Base-by-base conservation (phyloP, 2,329 filamentous ascomycete species). In the Colletotrichum brevisporum region DNA sequence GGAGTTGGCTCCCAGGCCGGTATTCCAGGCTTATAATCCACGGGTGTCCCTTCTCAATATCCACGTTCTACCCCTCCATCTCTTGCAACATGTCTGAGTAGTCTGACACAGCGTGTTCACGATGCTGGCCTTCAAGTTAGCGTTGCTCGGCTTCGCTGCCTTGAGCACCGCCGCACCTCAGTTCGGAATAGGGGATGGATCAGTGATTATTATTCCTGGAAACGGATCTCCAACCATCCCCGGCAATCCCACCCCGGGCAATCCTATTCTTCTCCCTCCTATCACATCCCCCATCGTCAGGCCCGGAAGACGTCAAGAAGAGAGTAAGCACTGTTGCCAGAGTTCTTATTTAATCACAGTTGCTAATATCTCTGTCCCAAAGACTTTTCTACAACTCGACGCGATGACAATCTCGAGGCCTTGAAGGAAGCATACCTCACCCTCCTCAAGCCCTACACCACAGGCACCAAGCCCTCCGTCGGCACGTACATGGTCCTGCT, bases 401-500 rank as follows among this genome's bases (percentile, higher is more conserved):
- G 53, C 3, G 24, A 41, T 18, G 61, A 51, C 16, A 43, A 63
- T 6, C 8, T 67, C n/a, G 36, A 51, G 16, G 60, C 55, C 9
- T 26, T 71, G 15, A 41, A 48, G 18, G 52, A 58, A 1, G 43
- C 52, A 0, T 71, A 54, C 12, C 15, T 43, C 45, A 6, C 48
- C 2, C 53, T 59, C 0, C 21, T 53, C 6, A 18, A 58, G 15
- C 31, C 56, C 24, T 52, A 58, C 18, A 18, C 47, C 47, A 21
- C 47, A 5, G 53, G 50, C 2, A 9, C 21, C 24, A 43, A 71
- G 5, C 60, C 56, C 6, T 69, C 60, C 12, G 39, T 71, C 5
- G 60, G 43, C 24, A 65, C 64, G 3, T 71, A 53, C 24, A 56
- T 71, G 47, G 41, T 71, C 15, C 57, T 71, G 13, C 39, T 69